Evolutionary conservation across 768 basidiomycete species (phyloP), one percentile per base, ranked within the genome.

Genomic region (Paxillus involutus): DNA sequence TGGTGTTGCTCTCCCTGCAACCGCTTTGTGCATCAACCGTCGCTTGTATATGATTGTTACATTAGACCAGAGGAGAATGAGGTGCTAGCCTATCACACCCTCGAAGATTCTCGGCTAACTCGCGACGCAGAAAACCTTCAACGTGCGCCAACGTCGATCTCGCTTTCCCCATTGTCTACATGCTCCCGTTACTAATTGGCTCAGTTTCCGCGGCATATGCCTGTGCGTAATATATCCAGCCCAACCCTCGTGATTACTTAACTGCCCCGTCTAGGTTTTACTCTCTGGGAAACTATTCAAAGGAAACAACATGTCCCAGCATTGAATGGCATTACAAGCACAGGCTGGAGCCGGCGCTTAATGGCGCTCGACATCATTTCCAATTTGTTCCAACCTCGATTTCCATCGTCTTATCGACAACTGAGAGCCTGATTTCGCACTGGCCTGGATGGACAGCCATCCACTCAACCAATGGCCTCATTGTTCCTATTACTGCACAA

Each of bases 111-210:
- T 12, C 6, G 12, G n/a, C 46, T 55, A 21, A 58, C 33, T n/a
- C 37, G 11, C 35, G 35, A 24, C 24, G 24, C 24, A 24, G 66
- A 71, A 59, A 52, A 56, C 46, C 2, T 60, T 63, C 19, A 61
- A 61, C 4, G 52, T 66, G 3, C 45, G 74, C 65, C 59, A 69
- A 63, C 17, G 67, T 76, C 7, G 51, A 64, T 9, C 61, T 67
- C 4, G 53, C 75, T 0, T 74, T 75, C 47, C 64, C 76, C 14
- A 61, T 86, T 21, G 75, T 78, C 26, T 76, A 63, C 59, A 52
- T 74, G 50, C 77, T 76, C 57, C 82, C 81, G 13, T 55, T 84
- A 41, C 36, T 74, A 33, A 66, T 82, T 46, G 80, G 77, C 6
- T 35, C 73, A n/a, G 59, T 78, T 24, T 80, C 82, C 0, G 70